phyloP scores from a whole-genome alignment of 2,329 filamentous ascomycete species.

The Apiospora hydei region DNA sequence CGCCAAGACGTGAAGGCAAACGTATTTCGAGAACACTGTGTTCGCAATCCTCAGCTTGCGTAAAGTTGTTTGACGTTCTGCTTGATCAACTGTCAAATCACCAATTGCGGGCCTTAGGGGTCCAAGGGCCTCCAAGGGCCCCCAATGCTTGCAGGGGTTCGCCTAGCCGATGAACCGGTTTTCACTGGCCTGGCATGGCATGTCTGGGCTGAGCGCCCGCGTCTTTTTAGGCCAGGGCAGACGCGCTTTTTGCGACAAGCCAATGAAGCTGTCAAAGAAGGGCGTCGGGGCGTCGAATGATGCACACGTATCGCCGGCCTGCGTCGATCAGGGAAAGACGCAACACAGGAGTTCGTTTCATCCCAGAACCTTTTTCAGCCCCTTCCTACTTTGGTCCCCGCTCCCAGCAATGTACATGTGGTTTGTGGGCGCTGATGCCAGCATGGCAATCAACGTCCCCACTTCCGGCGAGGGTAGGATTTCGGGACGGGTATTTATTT shows the following conservation, averaged over 20 bases:
- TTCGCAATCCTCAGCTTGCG: not conserved
- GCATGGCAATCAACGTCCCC: not conserved
- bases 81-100: slow-evolving; percentile 2
- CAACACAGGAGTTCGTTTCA: slow-evolving; percentile 24
- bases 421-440: not conserved
- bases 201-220: no score
- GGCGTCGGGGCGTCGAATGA: not conserved
- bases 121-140: not conserved
- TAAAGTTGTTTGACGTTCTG: slow-evolving; percentile 1
- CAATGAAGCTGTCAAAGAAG: not conserved
- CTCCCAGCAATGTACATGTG: not conserved
- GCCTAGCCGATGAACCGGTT: not conserved
- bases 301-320: not conserved
- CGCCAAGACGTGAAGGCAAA: not conserved
- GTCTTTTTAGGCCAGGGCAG: not conserved
- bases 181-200: not conserved
- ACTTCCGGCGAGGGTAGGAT: not conserved
- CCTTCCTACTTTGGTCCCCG: not conserved
- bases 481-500: slow-evolving; percentile 6
- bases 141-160: slow-evolving; percentile 1
- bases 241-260: not conserved
- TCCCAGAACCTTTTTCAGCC: not conserved
- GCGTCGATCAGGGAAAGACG: not conserved
- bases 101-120: not conserved
- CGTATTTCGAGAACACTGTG: not conserved